These are phyloP conservation scores for Acacia crassicarpa DNA, from an alignment of 306 rosid species.

Conservation along the genomic window DNA sequence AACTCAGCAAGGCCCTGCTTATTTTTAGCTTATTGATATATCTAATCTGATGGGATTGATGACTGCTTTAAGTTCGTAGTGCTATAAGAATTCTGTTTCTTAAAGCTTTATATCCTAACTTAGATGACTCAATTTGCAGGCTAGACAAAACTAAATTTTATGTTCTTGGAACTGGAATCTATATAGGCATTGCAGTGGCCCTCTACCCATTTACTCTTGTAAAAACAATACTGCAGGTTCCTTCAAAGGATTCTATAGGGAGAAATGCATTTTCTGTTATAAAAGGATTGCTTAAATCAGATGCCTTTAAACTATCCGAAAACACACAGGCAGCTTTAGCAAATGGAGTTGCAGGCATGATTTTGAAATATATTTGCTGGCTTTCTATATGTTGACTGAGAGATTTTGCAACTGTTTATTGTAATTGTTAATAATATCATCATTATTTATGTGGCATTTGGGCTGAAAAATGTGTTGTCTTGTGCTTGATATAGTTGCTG, in stretches of 20 bases:
- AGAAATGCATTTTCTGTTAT: conserved; percentile 70
- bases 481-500: too few relatives aligned
- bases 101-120: conserved; percentile 28
- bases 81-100: conserved; percentile 13
- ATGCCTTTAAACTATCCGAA: conserved; percentile 75
- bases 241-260: conserved; percentile 67
- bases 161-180: conserved; percentile 92
- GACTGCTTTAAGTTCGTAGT: conserved; percentile 12
- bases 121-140: conserved; percentile 57
- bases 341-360: conserved; percentile 95
- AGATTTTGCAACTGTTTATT: background rate
- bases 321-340: conserved; percentile 85
- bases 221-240: conserved; percentile 94
- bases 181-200: conserved; percentile 85
- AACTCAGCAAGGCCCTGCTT: conserved; percentile 16
- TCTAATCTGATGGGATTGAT: background rate
- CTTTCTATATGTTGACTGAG: background rate
- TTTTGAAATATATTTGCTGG: conserved; percentile 17
- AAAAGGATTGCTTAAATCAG: conserved; percentile 69
- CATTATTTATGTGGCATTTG: too few relatives aligned
- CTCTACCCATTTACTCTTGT: conserved; percentile 92
- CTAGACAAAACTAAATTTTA: conserved; percentile 89
- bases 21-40: background rate
- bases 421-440: background rate
- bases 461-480: too few relatives aligned